Evolutionary conservation across 2,329 filamentous ascomycete species (phyloP), one percentile per base, ranked within the genome.

Genomic region (Fusarium napiforme): DNA sequence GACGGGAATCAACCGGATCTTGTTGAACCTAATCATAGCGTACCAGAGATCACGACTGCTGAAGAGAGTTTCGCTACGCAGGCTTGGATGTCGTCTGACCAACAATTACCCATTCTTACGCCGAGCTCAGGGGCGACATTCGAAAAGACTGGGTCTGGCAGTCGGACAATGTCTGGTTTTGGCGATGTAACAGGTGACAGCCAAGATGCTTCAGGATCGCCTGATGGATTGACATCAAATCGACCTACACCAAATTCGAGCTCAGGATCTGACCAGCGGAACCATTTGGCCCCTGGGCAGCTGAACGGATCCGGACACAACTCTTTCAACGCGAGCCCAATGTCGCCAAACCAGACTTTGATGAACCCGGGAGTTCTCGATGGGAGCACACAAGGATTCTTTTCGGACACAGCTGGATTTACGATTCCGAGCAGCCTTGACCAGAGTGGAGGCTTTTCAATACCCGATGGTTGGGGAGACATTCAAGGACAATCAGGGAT

Each of bases 231-330:
- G 11, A 82, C 82, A 53, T 90, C 88, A 6, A 88, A 85, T 68
- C 82, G 87, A n/a, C 88, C 85, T 28, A 91, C 89, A 16, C 89
- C 89, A 7, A 90, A 88, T 74, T 91, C 89, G 8, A 89, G 87
- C 75, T 78, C 73, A 63, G 74, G 74, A 28, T 80, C 82, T 19
- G 81, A 82, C 12, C 72, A 74, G 19, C 76, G 78, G 36, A 78
- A 62, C 57, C 79, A 73, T 69, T 71, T 77, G 34, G 77, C 65
- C 11, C 74, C 75, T 43, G 81, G 81, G 19, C 79, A 80, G 19
- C 77, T 83, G 64, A 80, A 77, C 28, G 80, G 80, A 32, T 84
- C 87, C 1, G 82, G 82, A 11, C 76, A 78, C 10, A 83, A 83
- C 53, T 87, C 88, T 4, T 91, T 87, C 76, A 83, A 87, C 30